phyloP scores from a whole-genome alignment of 1,284 basidiomycete genomes.

The Ustilago shanxiensis region DNA sequence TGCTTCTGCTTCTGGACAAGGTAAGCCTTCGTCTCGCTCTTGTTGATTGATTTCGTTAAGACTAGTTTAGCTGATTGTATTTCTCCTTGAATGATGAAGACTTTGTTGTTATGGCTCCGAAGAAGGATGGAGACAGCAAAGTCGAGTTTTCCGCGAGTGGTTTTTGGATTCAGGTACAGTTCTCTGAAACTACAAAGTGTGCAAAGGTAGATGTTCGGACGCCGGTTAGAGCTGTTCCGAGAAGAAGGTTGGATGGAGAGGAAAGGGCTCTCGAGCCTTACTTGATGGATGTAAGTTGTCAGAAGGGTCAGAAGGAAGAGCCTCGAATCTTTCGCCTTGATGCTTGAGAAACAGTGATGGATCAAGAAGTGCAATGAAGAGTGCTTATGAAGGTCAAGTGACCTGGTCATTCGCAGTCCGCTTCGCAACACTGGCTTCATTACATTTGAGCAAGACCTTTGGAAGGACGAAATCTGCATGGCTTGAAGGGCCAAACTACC shows the following conservation, averaged over 20 bases:
- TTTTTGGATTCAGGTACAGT: slow-evolving; percentile 17
- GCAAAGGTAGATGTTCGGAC: slow-evolving; percentile 19
- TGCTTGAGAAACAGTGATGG: background rate
- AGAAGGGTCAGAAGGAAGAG: background rate
- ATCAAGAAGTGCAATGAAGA: too few relatives aligned
- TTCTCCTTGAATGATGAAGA: slow-evolving; percentile 1
- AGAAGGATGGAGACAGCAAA: slow-evolving; percentile 9
- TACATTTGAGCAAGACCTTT: background rate
- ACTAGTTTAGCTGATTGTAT: too few relatives aligned
- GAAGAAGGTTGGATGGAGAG: slow-evolving; percentile 8
- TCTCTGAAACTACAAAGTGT: slow-evolving; percentile 15
- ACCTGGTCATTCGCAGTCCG: background rate
- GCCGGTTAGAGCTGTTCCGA: slow-evolving; percentile 4
- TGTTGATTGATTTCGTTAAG: background rate
- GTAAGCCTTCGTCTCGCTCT: slow-evolving; percentile 7
- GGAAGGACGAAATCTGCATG: background rate
- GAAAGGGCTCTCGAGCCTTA: slow-evolving; percentile 28
- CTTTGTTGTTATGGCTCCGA: slow-evolving; percentile 30
- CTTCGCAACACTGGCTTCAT: background rate
- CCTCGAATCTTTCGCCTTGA: background rate
- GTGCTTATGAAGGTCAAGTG: background rate
- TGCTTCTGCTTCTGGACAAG: slow-evolving; percentile 29
- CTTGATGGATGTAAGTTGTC: slow-evolving; percentile 12
- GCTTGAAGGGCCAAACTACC: too few relatives aligned
- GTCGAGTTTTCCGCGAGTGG: slow-evolving; percentile 31